Percentiles rank a stretch among this genome's conserved stretches.
These are phyloP conservation scores for Trichoderma sp. DNA, from an alignment of 2,329 filamentous ascomycete genomes.

Conservation along the genomic window DNA sequence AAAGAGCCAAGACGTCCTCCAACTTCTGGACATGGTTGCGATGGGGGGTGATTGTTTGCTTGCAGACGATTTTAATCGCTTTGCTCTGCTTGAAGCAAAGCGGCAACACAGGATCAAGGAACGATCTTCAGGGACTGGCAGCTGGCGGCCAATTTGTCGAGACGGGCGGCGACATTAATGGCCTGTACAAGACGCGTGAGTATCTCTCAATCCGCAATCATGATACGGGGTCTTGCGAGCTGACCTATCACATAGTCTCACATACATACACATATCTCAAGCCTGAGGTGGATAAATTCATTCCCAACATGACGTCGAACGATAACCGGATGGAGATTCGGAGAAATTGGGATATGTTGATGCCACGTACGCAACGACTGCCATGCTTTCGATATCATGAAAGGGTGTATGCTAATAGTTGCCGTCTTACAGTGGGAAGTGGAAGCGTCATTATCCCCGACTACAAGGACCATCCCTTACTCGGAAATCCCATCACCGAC, in stretches of 20 bases:
- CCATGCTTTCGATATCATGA: background rate
- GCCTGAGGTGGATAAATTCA: constrained; percentile 3
- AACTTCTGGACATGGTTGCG: constrained; percentile 1
- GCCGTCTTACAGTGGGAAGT: background rate
- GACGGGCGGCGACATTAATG: constrained; percentile 5
- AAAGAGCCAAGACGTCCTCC: background rate
- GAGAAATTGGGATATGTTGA: constrained; percentile 11
- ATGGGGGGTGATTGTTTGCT: background rate
- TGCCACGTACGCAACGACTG: background rate
- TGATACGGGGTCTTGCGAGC: background rate
- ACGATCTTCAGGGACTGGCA: background rate
- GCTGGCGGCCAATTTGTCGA: background rate
- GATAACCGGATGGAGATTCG: constrained; percentile 8
- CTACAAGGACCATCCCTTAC: background rate
- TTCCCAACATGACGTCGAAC: constrained; percentile 10
- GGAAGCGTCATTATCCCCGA: constrained; percentile 5
- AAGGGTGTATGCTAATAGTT: background rate
- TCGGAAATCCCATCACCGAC: constrained; percentile 4
- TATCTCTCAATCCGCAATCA: background rate
- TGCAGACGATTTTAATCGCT: background rate
- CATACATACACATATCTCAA: constrained; percentile 13
- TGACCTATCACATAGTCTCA: background rate
- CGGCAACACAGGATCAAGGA: background rate
- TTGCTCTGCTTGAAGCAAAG: background rate
- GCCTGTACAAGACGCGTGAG: constrained; percentile 2